A percentile compares a stretch with the other conserved stretches of the same genome.
These are phyloP conservation scores for Pythium oligandrum DNA, from an alignment of 352 stramenopile species.

Conservation along the genomic window DNA sequence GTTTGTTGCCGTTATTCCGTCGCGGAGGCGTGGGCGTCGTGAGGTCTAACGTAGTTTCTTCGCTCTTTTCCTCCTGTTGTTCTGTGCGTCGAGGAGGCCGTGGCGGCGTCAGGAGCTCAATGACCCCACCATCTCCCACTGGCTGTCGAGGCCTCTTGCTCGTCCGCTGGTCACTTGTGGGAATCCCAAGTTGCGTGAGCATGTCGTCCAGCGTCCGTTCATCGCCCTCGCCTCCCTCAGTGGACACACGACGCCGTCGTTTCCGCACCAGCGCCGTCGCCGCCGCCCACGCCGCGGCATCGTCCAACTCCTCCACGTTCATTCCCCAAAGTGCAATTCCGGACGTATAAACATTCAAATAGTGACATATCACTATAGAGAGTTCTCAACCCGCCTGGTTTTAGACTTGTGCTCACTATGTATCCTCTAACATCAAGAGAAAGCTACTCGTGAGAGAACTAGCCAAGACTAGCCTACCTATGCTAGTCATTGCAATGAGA, in stretches of 20 bases:
- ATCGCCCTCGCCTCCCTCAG: background rate
- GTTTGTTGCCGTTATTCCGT: background rate
- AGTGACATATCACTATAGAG: constrained; percentile 1
- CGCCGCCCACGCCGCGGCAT: background rate
- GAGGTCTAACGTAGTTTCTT: constrained; percentile 14
- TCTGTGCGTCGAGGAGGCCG: constrained; percentile 1
- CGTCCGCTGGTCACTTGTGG: constrained; percentile 6
- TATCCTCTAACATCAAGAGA: too few relatives aligned
- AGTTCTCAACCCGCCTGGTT: too few relatives aligned
- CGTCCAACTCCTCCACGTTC: background rate
- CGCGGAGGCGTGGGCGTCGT: constrained; percentile 19
- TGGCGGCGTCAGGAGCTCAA: constrained; percentile 21
- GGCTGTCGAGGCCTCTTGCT: constrained; percentile 2
- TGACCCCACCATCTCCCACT: constrained; percentile 1
- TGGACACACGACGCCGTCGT: constrained; percentile 1
- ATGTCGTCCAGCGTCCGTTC: constrained; percentile 15
- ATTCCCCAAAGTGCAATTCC: background rate
- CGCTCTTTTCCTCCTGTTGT: background rate
- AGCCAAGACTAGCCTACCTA: too few relatives aligned
- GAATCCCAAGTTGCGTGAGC: constrained; percentile 17
- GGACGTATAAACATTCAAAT: background rate
- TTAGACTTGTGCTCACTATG: too few relatives aligned
- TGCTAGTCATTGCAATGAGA: too few relatives aligned
- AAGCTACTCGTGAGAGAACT: too few relatives aligned
- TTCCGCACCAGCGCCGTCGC: constrained; percentile 7